phyloP scores from a whole-genome alignment of 768 basidiomycete species.

The Phaeotremella skinneri region DNA sequence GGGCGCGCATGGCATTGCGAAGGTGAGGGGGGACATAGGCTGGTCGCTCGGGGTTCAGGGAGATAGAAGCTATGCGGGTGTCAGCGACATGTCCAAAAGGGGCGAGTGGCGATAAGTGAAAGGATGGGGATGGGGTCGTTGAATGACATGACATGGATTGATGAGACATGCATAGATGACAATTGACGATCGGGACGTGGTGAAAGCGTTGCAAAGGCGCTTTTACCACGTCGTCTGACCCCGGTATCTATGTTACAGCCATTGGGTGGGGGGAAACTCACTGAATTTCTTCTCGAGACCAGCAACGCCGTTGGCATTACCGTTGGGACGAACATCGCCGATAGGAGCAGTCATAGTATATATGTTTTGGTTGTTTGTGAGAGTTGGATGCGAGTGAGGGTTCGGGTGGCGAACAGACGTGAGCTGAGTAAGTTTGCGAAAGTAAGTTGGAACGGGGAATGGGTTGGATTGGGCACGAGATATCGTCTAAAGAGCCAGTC shows the following conservation, averaged over 20 bases:
- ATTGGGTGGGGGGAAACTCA: too few species aligned
- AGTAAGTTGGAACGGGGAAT: background rate
- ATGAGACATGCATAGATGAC: background rate
- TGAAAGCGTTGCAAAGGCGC: too few species aligned
- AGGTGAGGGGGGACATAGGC: slow-evolving; percentile 54
- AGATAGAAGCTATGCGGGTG: slow-evolving; percentile 26
- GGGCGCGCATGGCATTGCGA: slow-evolving; percentile 29
- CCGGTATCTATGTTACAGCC: too few species aligned
- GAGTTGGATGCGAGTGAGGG: background rate
- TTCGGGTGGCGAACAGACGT: background rate
- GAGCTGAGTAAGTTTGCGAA: slow-evolving; percentile 2
- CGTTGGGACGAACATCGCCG: slow-evolving; percentile 19
- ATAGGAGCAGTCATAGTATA: slow-evolving; percentile 34
- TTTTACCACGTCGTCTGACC: too few species aligned
- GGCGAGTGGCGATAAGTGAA: background rate
- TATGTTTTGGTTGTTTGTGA: background rate
- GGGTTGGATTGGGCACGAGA: background rate
- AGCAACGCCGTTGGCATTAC: slow-evolving; percentile 29
- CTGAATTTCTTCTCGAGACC: slow-evolving; percentile 48
- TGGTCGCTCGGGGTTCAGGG: slow-evolving; percentile 51
- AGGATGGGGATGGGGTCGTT: slow-evolving; percentile 4
- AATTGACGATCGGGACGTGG: background rate
- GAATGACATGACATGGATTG: slow-evolving; percentile 9
- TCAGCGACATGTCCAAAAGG: background rate
- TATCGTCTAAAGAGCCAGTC: slow-evolving; percentile 11